Evolutionary conservation across 352 stramenopile species (phyloP).

Genomic region (Globisporangium cederbergense): DNA sequence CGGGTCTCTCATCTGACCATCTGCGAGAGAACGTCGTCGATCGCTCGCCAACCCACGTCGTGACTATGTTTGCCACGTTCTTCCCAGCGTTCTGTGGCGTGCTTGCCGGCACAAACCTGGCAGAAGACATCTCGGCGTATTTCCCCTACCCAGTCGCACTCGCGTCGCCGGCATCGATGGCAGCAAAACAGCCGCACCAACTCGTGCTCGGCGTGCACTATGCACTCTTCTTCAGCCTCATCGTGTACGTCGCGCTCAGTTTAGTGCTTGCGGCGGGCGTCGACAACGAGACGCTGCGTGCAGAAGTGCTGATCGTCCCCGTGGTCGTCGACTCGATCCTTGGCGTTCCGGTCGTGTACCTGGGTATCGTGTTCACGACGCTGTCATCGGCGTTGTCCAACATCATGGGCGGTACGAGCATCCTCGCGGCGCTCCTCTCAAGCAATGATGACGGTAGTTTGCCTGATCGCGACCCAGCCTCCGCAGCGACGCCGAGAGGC

Average conservation of each 20-base stretch:
- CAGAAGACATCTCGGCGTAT: conserved; percentile 26
- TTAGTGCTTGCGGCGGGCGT: conserved; percentile 32
- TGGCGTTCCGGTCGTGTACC: conserved; percentile 36
- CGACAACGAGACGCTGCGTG: conserved; percentile 25
- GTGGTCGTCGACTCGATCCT: conserved; percentile 45
- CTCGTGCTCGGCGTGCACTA: conserved; percentile 43
- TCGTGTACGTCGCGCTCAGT: conserved; percentile 29
- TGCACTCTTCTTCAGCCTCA: conserved; percentile 33
- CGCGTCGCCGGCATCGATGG: conserved; percentile 11
- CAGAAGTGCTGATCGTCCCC: conserved; percentile 35
- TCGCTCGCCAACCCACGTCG: conserved; percentile 14
- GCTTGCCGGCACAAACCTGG: conserved; percentile 32
- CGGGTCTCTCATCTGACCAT: conserved; percentile 24
- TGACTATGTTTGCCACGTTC: conserved; percentile 39
- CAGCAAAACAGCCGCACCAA: conserved; percentile 21
- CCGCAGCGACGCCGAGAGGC: not conserved
- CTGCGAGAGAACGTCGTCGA: conserved; percentile 28
- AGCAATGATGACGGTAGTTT: not conserved
- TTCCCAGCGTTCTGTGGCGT: conserved; percentile 46
- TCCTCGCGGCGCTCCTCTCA: conserved; percentile 12
- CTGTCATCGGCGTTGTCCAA: conserved; percentile 50
- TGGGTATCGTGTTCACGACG: conserved; percentile 38
- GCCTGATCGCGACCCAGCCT: not conserved
- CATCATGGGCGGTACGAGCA: conserved; percentile 28
- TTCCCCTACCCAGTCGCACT: conserved; percentile 13